Evolutionary conservation across 1,139 yeast species (phyloP), one percentile per base, ranked within the genome.

Genomic region (Suhomyces yuchorum): DNA sequence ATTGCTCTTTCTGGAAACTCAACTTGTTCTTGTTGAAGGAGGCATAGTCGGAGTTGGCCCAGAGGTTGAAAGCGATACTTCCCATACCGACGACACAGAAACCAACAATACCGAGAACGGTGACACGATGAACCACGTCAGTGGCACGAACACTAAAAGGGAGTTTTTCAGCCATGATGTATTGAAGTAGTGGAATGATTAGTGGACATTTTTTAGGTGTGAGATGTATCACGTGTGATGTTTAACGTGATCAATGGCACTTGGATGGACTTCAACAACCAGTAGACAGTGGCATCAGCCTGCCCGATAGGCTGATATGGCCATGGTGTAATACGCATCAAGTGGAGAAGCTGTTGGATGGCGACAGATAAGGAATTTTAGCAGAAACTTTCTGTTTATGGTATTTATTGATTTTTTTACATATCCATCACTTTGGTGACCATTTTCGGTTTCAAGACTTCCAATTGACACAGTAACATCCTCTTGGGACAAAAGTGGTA

Each of bases 91-190:
- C 67, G 44, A 71, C 69, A 56, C 74, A 70, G 56, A 75, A 68
- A 2, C 67, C 68, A 33, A 62, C 59, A 43, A 63, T 58, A 6
- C 65, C 62, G 34, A 62, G 61, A 24, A 63, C 68, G 14, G 63
- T 53, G 28, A 60, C 54, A 57, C 68, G 60, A 54, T 63, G 68
- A 36, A 63, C 54, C 37, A 60, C 62, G 47, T 63, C 68, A 46
- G 68, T 62, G 34, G 62, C 56, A 63, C 80, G 76, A 34, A 74
- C 80, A 46, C 69, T 62, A 42, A 71, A 65, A 45, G 80, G 80
- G 52, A 74, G 73, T 61, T 64, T 71, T 49, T 64, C 57, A 46
- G 63, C 52, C 71, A 67, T 70, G 38, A 22, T 42, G 33, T 24
- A 24, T 12, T 24, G n/a, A 14, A 14, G 4, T 4, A 37, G 39